A percentile compares a stretch with the other conserved stretches of the same genome.
phyloP scores from a whole-genome alignment of 2,329 filamentous ascomycete genomes.

The Alternaria sp. region DNA sequence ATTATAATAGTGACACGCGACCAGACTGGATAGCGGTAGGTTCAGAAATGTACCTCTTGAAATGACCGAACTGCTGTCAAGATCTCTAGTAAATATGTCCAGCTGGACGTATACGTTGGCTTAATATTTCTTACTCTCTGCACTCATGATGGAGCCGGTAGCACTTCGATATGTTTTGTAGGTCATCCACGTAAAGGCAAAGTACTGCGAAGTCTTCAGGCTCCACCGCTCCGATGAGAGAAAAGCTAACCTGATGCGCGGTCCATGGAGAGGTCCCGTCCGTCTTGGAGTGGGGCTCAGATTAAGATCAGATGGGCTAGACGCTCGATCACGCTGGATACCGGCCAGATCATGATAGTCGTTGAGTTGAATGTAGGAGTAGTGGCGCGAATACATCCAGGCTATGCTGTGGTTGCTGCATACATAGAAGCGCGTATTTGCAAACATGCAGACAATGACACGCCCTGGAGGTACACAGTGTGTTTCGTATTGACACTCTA shows the following conservation, averaged over 20 bases:
- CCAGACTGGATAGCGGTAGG: not conserved
- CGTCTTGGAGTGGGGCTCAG: not conserved
- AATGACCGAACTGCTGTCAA: not conserved
- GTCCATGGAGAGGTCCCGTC: not conserved
- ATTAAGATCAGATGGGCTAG: not conserved
- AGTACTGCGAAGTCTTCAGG: not conserved
- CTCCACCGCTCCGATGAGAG: not conserved
- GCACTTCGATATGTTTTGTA: not conserved
- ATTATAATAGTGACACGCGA: not conserved
- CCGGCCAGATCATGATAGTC: not conserved
- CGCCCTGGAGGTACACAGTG: not conserved
- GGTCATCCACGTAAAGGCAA: not conserved
- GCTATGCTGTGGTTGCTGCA: not conserved
- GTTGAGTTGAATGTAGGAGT: not conserved
- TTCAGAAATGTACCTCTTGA: not conserved
- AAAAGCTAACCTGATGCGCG: not conserved
- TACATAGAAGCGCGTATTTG: not conserved
- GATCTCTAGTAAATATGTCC: not conserved
- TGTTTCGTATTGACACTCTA: not conserved
- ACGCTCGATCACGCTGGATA: not conserved
- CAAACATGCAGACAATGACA: not conserved
- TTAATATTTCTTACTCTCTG: not conserved
- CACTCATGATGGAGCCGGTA: not conserved
- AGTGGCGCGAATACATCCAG: not conserved
- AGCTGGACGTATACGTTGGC: not conserved